A percentile compares a stretch with the other conserved stretches of the same genome.
Conservation (phyloP, 2,329 filamentous ascomycete species). For the Sclerotinia minor region DNA sequence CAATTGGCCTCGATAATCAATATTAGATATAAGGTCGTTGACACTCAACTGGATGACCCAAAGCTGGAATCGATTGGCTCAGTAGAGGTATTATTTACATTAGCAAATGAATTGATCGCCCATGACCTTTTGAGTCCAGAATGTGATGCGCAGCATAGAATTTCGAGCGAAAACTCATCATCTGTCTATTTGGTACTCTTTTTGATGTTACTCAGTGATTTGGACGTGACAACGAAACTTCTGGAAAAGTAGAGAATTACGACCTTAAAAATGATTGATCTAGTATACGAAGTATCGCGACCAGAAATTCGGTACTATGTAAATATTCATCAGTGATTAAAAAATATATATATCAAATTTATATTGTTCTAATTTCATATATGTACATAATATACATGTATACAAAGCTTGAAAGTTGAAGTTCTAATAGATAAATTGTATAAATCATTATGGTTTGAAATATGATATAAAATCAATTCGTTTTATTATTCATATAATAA, state of each 20-base stretch:
- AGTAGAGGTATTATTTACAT: constrained; percentile 25
- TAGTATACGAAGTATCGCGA: constrained; percentile 38
- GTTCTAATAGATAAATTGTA: no score
- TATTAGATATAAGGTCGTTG: constrained; percentile 12
- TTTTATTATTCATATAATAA: no score
- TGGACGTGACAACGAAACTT: background rate
- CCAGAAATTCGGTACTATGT: constrained; percentile 29
- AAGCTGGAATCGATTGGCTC: constrained; percentile 25
- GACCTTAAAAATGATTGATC: constrained; percentile 41
- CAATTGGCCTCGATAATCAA: no score
- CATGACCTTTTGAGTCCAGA: constrained; percentile 39
- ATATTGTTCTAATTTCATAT: no score
- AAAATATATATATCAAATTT: no score
- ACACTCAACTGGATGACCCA: constrained; percentile 32
- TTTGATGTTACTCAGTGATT: background rate
- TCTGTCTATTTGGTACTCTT: constrained; percentile 46
- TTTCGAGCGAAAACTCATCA: constrained; percentile 44
- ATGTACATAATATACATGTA: no score
- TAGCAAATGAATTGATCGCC: constrained; percentile 42
- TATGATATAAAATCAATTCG: no score
- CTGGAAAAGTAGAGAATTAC: background rate
- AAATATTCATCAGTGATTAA: no score
- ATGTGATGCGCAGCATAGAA: constrained; percentile 30
- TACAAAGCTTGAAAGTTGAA: no score
- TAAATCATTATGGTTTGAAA: no score